A percentile compares a stretch with the other conserved stretches of the same genome.
Conservation (phyloP, 1,284 basidiomycete species). For the Coriolopsis trogii region DNA sequence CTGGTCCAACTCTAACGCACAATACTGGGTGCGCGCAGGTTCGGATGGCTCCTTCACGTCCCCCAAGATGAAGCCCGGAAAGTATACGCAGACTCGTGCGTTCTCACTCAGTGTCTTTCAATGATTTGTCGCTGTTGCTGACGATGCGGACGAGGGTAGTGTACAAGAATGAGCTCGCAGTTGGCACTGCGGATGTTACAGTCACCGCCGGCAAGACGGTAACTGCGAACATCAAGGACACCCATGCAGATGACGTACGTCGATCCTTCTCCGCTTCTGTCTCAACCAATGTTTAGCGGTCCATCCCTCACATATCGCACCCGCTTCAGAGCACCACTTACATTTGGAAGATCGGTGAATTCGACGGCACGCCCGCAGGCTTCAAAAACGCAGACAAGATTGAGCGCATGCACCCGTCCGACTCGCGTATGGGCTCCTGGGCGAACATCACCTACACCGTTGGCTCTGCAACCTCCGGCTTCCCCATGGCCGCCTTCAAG, state of each 20-base stretch:
- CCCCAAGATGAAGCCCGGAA: constrained; percentile 49
- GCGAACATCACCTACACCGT: constrained; percentile 47
- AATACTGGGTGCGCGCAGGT: constrained; percentile 4
- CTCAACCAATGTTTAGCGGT: no score
- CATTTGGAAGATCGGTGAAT: constrained; percentile 33
- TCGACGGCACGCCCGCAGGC: constrained; percentile 48
- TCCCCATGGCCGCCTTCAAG: constrained; percentile 52
- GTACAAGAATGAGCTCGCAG: constrained; percentile 4
- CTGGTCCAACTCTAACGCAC: constrained; percentile 15
- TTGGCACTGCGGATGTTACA: constrained; percentile 1
- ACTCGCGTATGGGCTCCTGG: constrained; percentile 48
- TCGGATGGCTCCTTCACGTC: constrained; percentile 36
- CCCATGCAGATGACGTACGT: constrained; percentile 8
- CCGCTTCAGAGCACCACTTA: background rate
- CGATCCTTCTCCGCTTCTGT: background rate
- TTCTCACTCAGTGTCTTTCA: no score
- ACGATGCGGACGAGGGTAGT: no score
- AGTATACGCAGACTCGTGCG: constrained; percentile 18
- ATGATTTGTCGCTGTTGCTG: no score
- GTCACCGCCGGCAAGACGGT: constrained; percentile 1
- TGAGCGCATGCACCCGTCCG: constrained; percentile 51
- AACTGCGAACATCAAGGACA: constrained; percentile 1
- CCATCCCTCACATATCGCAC: background rate
- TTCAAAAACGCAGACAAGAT: constrained; percentile 53
- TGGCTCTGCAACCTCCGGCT: constrained; percentile 39